Evolutionary conservation across 768 basidiomycete species (phyloP).

Genomic region (Tylopilus sp.): DNA sequence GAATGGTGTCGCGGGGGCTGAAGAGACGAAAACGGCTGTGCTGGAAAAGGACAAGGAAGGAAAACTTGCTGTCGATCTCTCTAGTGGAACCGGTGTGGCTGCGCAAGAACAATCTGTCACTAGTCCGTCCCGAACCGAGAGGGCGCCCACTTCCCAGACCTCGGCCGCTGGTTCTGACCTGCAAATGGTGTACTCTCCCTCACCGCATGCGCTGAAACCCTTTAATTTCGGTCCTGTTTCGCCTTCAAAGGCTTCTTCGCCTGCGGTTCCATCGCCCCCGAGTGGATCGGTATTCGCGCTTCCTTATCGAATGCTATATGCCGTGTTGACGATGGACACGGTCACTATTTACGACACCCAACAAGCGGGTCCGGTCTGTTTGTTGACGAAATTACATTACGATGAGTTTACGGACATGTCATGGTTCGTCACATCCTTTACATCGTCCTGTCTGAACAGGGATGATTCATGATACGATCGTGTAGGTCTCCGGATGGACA

Average conservation of each 20-base stretch:
- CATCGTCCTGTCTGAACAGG: neutral
- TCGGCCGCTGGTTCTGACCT: slow-evolving; percentile 8
- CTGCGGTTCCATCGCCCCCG: slow-evolving; percentile 42
- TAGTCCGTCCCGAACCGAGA: slow-evolving; percentile 19
- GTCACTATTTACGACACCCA: slow-evolving; percentile 96
- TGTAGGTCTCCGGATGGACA: slow-evolving; percentile 94
- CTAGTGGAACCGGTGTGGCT: slow-evolving; percentile 30
- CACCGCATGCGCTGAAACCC: slow-evolving; percentile 11
- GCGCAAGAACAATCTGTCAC: slow-evolving; percentile 8
- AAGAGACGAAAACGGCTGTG: slow-evolving; percentile 53
- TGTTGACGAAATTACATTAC: slow-evolving; percentile 93
- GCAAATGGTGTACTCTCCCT: slow-evolving; percentile 9
- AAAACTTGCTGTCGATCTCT: slow-evolving; percentile 56
- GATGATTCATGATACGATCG: slow-evolving; percentile 2
- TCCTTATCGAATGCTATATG: slow-evolving; percentile 92
- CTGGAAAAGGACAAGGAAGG: slow-evolving; percentile 68
- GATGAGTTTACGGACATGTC: slow-evolving; percentile 96
- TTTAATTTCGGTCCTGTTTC: slow-evolving; percentile 10
- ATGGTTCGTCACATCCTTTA: slow-evolving; percentile 64
- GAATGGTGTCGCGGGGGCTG: slow-evolving; percentile 42
- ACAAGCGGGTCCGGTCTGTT: slow-evolving; percentile 85
- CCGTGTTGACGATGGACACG: slow-evolving; percentile 95
- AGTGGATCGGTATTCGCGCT: slow-evolving; percentile 75
- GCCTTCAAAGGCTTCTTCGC: slow-evolving; percentile 20
- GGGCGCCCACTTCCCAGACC: slow-evolving; percentile 6